Evolutionary conservation across 1,139 yeast species (phyloP).

Genomic region (Zygotorulaspora mrakii): DNA sequence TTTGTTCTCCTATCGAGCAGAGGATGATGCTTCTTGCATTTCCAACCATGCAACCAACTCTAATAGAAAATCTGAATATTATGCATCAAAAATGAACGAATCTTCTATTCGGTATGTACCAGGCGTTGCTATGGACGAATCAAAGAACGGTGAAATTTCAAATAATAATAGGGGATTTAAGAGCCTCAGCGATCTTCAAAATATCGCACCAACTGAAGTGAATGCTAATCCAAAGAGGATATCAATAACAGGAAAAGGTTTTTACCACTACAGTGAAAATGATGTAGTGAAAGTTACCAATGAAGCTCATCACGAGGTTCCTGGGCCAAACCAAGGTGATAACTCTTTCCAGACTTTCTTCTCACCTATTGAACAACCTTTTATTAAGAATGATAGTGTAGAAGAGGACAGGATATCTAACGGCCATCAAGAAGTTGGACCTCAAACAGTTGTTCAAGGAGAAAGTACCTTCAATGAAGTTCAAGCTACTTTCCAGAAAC

Average conservation of each 20-base stretch:
- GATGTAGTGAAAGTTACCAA: not conserved
- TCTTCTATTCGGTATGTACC: not conserved
- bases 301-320: not conserved
- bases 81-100: not conserved
- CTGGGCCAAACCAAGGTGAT: not conserved
- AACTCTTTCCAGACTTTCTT: not conserved
- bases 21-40: conserved; percentile 5
- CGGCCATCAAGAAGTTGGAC: no score
- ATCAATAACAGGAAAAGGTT: not conserved
- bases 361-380: conserved; percentile 7
- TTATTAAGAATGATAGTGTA: not conserved
- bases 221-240: not conserved
- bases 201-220: not conserved
- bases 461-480: conserved; percentile 18
- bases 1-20: conserved; percentile 4
- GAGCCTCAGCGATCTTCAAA: not conserved
- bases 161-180: not conserved
- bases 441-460: no score
- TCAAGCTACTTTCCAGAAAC: conserved; percentile 49
- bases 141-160: not conserved
- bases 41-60: not conserved
- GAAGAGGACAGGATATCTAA: no score
- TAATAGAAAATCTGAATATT: not conserved
- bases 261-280: conserved; percentile 3
- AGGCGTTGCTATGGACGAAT: not conserved